These are phyloP conservation scores for Flaveria linearis DNA, from an alignment of 129 eudicot species.

Conservation along the genomic window DNA sequence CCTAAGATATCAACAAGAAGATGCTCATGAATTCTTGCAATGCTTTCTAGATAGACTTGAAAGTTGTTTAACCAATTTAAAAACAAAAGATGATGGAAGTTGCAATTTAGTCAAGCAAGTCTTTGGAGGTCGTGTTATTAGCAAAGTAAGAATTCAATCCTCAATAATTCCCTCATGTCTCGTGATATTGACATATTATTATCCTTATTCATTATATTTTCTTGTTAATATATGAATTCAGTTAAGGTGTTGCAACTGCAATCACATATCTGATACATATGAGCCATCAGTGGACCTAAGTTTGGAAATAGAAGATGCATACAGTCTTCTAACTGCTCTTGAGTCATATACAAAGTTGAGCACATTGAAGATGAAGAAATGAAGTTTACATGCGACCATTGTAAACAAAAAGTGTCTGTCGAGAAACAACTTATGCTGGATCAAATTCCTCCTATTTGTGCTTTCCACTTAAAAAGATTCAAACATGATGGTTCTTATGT, in stretches of 20 bases:
- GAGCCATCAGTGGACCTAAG: slow-evolving; percentile 86
- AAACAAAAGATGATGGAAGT: slow-evolving; percentile 15
- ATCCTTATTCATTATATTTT: neutral
- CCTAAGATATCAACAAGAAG: slow-evolving; percentile 79
- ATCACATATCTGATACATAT: slow-evolving; percentile 72
- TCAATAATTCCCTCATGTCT: neutral
- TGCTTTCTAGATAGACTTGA: slow-evolving; percentile 87
- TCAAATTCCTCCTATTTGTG: slow-evolving; percentile 66
- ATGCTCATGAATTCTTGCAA: slow-evolving; percentile 94
- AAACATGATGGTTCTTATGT: slow-evolving; percentile 73
- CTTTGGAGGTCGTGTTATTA: slow-evolving; percentile 88
- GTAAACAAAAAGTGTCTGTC: slow-evolving; percentile 77
- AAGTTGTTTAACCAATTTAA: slow-evolving; percentile 46
- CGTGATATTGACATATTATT: neutral
- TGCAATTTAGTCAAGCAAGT: slow-evolving; percentile 64
- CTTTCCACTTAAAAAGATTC: slow-evolving; percentile 89
- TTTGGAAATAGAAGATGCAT: slow-evolving; percentile 82
- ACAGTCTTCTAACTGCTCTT: slow-evolving; percentile 55
- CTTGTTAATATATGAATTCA: slow-evolving; percentile 30
- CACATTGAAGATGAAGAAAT: slow-evolving; percentile 73
- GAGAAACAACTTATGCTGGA: slow-evolving; percentile 83
- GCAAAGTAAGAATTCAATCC: slow-evolving; percentile 57
- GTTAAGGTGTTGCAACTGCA: slow-evolving; percentile 83
- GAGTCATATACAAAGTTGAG: slow-evolving; percentile 85
- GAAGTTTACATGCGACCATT: slow-evolving; percentile 77